Base-by-base conservation (phyloP, 1,139 yeast species). In the Yamadazyma mexicana region DNA sequence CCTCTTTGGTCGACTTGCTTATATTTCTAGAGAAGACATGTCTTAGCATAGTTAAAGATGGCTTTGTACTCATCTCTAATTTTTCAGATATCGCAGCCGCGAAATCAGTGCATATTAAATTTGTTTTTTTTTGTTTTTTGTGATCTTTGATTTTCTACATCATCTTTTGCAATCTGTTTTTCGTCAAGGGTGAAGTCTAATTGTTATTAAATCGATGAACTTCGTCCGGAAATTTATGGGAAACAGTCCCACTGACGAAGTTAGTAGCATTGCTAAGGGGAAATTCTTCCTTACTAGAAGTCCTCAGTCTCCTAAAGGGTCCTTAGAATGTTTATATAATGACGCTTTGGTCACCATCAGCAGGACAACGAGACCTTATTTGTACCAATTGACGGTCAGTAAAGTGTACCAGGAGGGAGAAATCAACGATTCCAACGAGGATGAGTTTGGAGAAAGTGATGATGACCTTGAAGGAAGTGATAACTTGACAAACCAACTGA, bases 271-370 rank as follows among this genome's bases (percentile, higher is more conserved):
- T 37, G 88, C 96, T 2, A 76, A 84, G 1, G 98, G 98, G 6
- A 84, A 82, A 60, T 72, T 92, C 39, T 86, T 74, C 55, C 69
- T 91, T 35, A 74, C 86, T 20, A 70, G 98, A 36, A 73, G 86
- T 4, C 87, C 87, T 7, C 74, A 73, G 12, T 85, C 95, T 6
- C 96, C 96, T 11, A 87, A 87, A 58, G 92, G 96, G 3, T 89
- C 82, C 22, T 70, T 82, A 32, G 97, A 92, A 60, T 89, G 96
- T 58, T 72, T 92, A 31, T 83, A 78, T 38, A 84, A 80, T 46
- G 96, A 88, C 52, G 92, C 96, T 1, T 80, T 79, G 38, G 81
- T 91, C 14, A 68, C 81, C 2, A 80, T 92, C 38, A 73, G 89
- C 34, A 78, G 77, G 45, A 84, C 94, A 1, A 72, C 85, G 2